These are phyloP conservation scores for Stachybotrys chartarum DNA, from an alignment of 2,329 filamentous ascomycete genomes.

Conservation along the genomic window DNA sequence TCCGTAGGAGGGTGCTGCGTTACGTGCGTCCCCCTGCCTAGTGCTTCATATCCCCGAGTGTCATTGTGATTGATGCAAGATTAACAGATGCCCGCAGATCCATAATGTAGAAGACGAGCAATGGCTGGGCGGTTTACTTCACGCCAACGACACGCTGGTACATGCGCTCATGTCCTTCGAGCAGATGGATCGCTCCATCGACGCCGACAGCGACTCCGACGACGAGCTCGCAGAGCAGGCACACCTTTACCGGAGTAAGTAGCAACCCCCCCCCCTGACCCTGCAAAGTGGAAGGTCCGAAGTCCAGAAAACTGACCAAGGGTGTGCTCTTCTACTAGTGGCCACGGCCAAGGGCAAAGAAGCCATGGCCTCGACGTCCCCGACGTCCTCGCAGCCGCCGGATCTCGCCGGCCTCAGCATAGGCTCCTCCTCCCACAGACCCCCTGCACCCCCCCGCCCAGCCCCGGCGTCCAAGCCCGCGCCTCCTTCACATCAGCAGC, in stretches of 20 bases:
- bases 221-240: constrained; percentile 62
- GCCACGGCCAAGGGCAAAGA: constrained; percentile 44
- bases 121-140: constrained; percentile 83
- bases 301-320: not conserved
- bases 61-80: constrained; percentile 1
- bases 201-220: constrained; percentile 65
- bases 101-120: constrained; percentile 87
- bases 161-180: constrained; percentile 90
- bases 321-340: constrained; percentile 30
- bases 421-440: constrained; percentile 27
- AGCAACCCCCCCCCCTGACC: constrained; percentile 7
- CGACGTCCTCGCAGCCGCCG: constrained; percentile 29
- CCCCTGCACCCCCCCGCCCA: constrained; percentile 34
- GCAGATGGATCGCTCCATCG: constrained; percentile 81
- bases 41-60: not conserved
- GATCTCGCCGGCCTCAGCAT: constrained; percentile 40
- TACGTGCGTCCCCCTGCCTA: constrained; percentile 49
- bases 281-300: constrained; percentile 3
- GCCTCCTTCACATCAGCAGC: constrained; percentile 8
- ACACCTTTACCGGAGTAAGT: constrained; percentile 54
- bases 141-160: constrained; percentile 94
- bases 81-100: constrained; percentile 43
- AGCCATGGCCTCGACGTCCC: constrained; percentile 33
- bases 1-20: constrained; percentile 76
- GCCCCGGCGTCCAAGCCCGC: constrained; percentile 15